A percentile compares a stretch with the other conserved stretches of the same genome.
phyloP scores from a whole-genome alignment of 441 rosid genomes.

The Gossypium davidsonii region DNA sequence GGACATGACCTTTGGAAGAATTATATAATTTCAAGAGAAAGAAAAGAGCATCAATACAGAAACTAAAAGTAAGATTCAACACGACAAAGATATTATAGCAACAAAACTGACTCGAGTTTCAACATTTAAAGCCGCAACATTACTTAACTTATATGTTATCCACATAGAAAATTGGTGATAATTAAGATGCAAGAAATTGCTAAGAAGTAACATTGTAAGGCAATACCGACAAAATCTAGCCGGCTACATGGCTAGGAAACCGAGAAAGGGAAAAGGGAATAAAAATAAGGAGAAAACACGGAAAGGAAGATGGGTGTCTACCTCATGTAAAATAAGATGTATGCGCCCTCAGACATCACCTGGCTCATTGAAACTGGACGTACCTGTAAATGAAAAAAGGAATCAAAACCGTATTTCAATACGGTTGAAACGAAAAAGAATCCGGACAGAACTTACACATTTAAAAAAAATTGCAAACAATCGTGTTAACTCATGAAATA shows the following conservation, averaged over 20 bases:
- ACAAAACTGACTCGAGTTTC: neutral
- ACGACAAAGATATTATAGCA: neutral
- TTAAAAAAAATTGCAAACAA: neutral
- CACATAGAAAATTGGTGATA: neutral
- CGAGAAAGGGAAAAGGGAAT: neutral
- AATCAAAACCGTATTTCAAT: neutral
- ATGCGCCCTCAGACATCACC: constrained; percentile 92
- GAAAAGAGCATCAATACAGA: neutral
- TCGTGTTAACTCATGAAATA: neutral
- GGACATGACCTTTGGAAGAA: constrained; percentile 48
- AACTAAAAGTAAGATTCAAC: neutral
- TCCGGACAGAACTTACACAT: neutral
- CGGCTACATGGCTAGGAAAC: neutral
- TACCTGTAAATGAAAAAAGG: constrained; percentile 38
- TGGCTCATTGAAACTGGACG: constrained; percentile 61
- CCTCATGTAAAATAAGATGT: constrained; percentile 82
- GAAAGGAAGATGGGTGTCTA: constrained; percentile 14
- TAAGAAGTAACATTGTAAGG: neutral
- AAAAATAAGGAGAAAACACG: neutral
- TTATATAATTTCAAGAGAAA: neutral
- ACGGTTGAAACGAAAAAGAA: neutral
- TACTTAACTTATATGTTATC: too few species aligned
- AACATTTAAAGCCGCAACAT: neutral
- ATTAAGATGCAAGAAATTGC: neutral
- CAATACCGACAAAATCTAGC: neutral